phyloP scores from a whole-genome alignment of 768 basidiomycete genomes.

The Filobasidium floriforme region DNA sequence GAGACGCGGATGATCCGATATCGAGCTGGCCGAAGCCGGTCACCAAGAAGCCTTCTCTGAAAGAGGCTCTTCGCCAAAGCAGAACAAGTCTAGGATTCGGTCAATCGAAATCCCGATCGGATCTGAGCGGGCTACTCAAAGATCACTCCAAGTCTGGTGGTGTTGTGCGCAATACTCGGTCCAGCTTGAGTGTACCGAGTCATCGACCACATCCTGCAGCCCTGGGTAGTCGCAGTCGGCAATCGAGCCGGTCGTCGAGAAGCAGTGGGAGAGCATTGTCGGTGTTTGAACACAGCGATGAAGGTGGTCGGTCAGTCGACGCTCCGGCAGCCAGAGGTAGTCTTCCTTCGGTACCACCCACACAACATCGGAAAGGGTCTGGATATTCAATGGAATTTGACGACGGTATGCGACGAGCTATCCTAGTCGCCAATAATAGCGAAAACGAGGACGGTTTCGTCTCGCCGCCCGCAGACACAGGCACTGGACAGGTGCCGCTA shows the following conservation, averaged over 20 bases:
- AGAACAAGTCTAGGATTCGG: conserved; percentile 18
- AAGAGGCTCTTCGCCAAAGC: conserved; percentile 17
- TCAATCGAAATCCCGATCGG: conserved; percentile 1
- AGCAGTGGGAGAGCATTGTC: conserved; percentile 10
- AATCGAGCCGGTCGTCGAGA: conserved; percentile 20
- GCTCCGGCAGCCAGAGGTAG: background rate
- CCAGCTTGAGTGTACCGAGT: conserved; percentile 13
- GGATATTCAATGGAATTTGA: conserved; percentile 15
- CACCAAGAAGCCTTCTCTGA: conserved; percentile 16
- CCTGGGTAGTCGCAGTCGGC: conserved; percentile 12
- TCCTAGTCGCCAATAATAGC: conserved; percentile 12
- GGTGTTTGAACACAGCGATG: conserved; percentile 9
- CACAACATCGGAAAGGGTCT: conserved; percentile 7
- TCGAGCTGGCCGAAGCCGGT: conserved; percentile 18
- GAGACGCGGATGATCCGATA: background rate
- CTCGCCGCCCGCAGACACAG: background rate
- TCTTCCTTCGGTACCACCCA: too few species aligned
- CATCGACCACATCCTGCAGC: background rate
- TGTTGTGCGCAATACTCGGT: conserved; percentile 4
- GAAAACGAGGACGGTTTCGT: background rate
- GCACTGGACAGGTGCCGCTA: background rate
- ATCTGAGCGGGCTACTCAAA: background rate
- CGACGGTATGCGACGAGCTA: conserved; percentile 15
- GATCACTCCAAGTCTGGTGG: background rate
- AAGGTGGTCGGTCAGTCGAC: background rate